Percentiles rank a stretch among this genome's conserved stretches.
Evolutionary conservation across 768 basidiomycete species (phyloP).

Genomic region (Fistulinella prunicolor): DNA sequence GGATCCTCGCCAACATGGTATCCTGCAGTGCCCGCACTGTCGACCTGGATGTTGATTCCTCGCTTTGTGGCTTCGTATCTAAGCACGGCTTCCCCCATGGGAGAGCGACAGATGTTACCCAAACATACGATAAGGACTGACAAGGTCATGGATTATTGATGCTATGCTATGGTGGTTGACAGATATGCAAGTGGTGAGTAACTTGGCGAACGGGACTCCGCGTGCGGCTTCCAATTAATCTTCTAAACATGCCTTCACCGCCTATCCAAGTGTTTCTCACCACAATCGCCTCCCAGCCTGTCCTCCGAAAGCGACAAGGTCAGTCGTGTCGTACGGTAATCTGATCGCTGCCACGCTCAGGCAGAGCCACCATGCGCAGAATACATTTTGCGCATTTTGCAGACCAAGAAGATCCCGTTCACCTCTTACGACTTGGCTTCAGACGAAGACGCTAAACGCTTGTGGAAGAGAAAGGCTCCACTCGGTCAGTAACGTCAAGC

Average conservation of each 20-base stretch:
- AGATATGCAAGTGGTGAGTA: not conserved
- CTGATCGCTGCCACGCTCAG: not conserved
- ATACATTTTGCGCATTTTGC: conserved; percentile 76
- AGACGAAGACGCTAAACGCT: conserved; percentile 71
- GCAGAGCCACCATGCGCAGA: conserved; percentile 41
- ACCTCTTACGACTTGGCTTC: conserved; percentile 83
- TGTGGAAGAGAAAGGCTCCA: conserved; percentile 84
- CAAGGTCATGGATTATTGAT: conserved; percentile 29
- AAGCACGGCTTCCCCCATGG: conserved; percentile 90
- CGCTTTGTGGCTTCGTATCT: conserved; percentile 63
- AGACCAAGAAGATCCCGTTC: conserved; percentile 83
- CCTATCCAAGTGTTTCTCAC: conserved; percentile 80
- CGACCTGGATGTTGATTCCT: conserved; percentile 64
- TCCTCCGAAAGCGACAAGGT: conserved; percentile 80
- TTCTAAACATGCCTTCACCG: conserved; percentile 64
- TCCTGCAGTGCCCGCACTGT: conserved; percentile 81
- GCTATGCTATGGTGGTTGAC: not conserved
- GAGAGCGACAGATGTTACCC: conserved; percentile 86
- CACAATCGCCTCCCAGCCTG: conserved; percentile 82
- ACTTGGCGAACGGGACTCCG: not conserved
- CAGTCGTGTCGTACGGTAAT: not conserved
- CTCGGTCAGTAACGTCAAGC: conserved; percentile 38
- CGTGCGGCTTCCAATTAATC: conserved; percentile 9
- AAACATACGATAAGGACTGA: conserved; percentile 76
- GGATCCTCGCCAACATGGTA: conserved; percentile 86